Evolutionary conservation across 176 grass and related monocot species (phyloP).

Genomic region (Alopecurus myosuroides): DNA sequence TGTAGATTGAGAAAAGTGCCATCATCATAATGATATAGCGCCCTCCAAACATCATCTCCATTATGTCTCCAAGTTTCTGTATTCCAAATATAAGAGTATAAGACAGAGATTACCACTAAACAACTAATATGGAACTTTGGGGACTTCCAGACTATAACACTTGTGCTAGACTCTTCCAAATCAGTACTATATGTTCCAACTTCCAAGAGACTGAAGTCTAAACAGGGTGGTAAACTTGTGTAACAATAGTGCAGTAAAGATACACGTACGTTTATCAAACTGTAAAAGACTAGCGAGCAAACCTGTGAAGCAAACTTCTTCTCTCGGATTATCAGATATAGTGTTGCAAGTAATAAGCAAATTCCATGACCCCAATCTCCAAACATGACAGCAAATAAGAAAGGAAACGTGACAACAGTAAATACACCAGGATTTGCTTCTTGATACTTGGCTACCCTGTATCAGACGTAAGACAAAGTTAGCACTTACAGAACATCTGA

Average conservation of each 20-base stretch:
- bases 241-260: not conserved
- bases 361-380: slow-evolving; percentile 97
- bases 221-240: not conserved
- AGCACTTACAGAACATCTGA: slow-evolving; percentile 13
- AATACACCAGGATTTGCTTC: slow-evolving; percentile 96
- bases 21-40: slow-evolving; percentile 98
- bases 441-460: slow-evolving; percentile 84
- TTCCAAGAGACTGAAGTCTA: not conserved
- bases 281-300: slow-evolving; percentile 23
- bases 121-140: not conserved
- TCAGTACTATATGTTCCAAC: not conserved
- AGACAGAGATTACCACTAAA: not conserved
- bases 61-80: slow-evolving; percentile 95
- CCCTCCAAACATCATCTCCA: slow-evolving; percentile 97
- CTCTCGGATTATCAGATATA: slow-evolving; percentile 65
- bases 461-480: slow-evolving; percentile 23
- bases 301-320: slow-evolving; percentile 93
- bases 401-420: slow-evolving; percentile 91
- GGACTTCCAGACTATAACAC: not conserved
- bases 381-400: slow-evolving; percentile 98
- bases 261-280: not conserved
- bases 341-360: slow-evolving; percentile 70
- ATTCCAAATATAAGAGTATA: slow-evolving; percentile 17
- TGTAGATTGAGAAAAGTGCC: slow-evolving; percentile 92
- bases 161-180: not conserved